Conservation (phyloP, 345 rosid species). For the Brassica nigra region DNA sequence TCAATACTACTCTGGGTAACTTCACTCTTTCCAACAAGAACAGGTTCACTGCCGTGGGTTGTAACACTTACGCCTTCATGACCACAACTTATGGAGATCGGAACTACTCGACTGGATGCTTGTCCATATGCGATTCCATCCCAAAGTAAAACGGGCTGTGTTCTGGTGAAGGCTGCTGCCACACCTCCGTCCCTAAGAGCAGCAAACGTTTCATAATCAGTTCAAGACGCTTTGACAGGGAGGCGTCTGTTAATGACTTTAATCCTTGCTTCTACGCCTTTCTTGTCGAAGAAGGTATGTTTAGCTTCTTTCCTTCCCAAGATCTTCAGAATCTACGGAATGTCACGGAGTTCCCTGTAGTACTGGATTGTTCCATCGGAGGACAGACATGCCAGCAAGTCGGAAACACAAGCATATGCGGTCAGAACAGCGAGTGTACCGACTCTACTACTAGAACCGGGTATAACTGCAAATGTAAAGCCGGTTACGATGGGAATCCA, state of each 20-base stretch:
- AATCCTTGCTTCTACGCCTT: conserved; percentile 38
- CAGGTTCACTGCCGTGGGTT: conserved; percentile 37
- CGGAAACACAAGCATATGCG: neutral
- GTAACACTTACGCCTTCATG: conserved; percentile 29
- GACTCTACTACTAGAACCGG: conserved; percentile 8
- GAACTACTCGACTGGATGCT: conserved; percentile 9
- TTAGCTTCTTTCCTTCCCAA: neutral
- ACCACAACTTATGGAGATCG: neutral
- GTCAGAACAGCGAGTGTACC: conserved; percentile 13
- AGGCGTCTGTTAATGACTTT: neutral
- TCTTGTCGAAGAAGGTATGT: conserved; percentile 21
- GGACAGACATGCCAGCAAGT: neutral
- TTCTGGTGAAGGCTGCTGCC: conserved; percentile 29
- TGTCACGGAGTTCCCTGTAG: neutral
- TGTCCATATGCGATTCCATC: neutral
- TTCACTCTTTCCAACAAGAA: conserved; percentile 7
- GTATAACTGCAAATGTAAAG: conserved; percentile 33
- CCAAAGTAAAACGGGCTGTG: neutral
- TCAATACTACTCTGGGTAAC: too few species aligned
- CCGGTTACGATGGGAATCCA: conserved; percentile 45
- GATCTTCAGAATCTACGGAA: neutral
- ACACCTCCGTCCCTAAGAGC: neutral
- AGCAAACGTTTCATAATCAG: neutral
- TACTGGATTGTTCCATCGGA: conserved; percentile 24
- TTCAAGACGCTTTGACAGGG: neutral